phyloP scores from a whole-genome alignment of 2,329 filamentous ascomycete genomes.

The Arachnopeziza araneosa region DNA sequence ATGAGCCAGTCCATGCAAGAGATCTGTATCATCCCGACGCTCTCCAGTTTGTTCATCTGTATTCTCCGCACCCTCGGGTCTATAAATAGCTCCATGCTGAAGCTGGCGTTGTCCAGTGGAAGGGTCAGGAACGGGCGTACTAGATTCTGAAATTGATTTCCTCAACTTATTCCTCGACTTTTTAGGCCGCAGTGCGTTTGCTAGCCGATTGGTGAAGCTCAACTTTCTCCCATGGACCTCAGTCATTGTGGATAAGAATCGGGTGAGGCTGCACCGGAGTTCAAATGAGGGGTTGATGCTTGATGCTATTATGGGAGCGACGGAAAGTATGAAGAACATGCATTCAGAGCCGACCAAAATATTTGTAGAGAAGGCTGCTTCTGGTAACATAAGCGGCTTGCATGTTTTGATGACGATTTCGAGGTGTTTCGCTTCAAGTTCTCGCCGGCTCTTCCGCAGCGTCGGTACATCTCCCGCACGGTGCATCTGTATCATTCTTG shows the following conservation, averaged over 20 bases:
- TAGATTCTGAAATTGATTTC: neutral
- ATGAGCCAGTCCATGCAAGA: slow-evolving; percentile 28
- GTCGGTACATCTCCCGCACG: neutral
- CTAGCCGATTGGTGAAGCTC: neutral
- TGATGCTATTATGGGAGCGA: neutral
- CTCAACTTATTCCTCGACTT: neutral
- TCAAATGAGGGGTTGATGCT: neutral
- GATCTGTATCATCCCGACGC: slow-evolving; percentile 27
- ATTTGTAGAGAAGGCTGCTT: neutral
- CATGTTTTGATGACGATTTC: neutral
- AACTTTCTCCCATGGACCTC: neutral
- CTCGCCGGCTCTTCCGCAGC: neutral
- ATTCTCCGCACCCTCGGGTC: neutral
- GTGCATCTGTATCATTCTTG: neutral
- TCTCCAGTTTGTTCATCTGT: slow-evolving; percentile 29
- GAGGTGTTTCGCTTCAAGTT: neutral
- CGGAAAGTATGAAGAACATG: neutral
- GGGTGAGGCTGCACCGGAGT: neutral
- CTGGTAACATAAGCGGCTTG: neutral
- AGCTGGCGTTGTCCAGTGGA: neutral
- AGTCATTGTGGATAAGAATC: neutral
- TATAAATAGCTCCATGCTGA: neutral
- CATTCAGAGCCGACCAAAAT: neutral
- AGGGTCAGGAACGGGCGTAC: neutral
- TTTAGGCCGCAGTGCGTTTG: neutral